Conservation (phyloP, 2,329 filamentous ascomycete genomes). For the Hypomyces perniciosus region DNA sequence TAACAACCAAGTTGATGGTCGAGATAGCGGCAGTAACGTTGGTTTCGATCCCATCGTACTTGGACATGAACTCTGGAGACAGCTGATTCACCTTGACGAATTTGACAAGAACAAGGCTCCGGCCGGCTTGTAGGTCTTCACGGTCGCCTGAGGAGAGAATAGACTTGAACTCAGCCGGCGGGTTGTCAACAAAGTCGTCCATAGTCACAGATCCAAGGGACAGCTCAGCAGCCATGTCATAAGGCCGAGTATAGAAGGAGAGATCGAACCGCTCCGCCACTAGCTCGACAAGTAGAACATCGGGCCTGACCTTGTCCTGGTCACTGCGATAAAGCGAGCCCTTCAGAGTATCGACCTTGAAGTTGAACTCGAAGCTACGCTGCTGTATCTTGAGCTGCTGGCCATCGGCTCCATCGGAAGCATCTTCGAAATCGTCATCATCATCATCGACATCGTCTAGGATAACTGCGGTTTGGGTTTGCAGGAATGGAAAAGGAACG, state of each 20-base stretch:
- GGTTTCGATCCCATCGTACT: conserved; percentile 88
- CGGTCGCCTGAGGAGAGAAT: conserved; percentile 81
- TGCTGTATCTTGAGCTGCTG: conserved; percentile 71
- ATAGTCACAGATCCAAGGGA: conserved; percentile 79
- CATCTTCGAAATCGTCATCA: conserved; percentile 62
- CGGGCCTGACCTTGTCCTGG: conserved; percentile 65
- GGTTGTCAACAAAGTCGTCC: conserved; percentile 90
- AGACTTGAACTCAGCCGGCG: conserved; percentile 86
- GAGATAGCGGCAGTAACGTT: conserved; percentile 89
- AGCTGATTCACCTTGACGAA: conserved; percentile 83
- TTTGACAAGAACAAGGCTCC: conserved; percentile 81
- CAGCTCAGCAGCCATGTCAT: conserved; percentile 90
- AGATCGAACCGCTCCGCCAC: conserved; percentile 85
- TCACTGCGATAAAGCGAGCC: conserved; percentile 89
- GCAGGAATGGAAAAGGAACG: conserved; percentile 67
- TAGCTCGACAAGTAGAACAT: conserved; percentile 81
- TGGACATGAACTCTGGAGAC: conserved; percentile 87
- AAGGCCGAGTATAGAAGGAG: conserved; percentile 80
- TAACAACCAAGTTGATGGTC: conserved; percentile 94
- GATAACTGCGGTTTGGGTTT: conserved; percentile 69
- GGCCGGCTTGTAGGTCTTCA: conserved; percentile 67
- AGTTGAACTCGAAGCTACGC: conserved; percentile 91
- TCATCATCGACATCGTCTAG: conserved; percentile 68
- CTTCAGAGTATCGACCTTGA: conserved; percentile 89
- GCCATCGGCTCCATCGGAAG: conserved; percentile 49